Evolutionary conservation across 1,284 basidiomycete genomes (phyloP).

Genomic region (Clitocybe nebularis): DNA sequence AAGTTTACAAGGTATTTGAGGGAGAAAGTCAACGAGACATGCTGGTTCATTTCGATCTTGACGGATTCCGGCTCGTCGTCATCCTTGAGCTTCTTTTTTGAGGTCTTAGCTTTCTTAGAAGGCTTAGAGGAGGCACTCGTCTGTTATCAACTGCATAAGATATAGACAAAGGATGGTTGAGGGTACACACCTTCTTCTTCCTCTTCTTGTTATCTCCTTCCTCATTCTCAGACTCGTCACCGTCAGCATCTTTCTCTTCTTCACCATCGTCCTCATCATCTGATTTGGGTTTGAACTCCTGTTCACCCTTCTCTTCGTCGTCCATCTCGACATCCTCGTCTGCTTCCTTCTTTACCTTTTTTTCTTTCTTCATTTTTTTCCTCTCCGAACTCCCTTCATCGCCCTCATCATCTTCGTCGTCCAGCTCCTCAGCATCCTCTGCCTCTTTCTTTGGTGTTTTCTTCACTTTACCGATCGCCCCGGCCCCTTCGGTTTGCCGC

Average conservation of each 20-base stretch:
- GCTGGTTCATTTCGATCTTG: conserved; percentile 82
- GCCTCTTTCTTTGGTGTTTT: conserved; percentile 33
- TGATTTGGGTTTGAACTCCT: conserved; percentile 26
- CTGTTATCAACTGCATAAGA: conserved; percentile 6
- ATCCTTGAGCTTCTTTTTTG: conserved; percentile 46
- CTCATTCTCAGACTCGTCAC: conserved; percentile 25
- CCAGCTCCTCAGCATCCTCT: conserved; percentile 31
- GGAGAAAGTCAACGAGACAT: conserved; percentile 93
- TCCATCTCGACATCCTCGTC: conserved; percentile 52
- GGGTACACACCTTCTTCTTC: conserved; percentile 59
- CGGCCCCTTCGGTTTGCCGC: conserved; percentile 53
- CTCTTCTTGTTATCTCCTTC: conserved; percentile 35
- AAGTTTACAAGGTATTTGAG: conserved; percentile 98
- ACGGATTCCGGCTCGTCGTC: conserved; percentile 36
- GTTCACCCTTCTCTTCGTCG: conserved; percentile 54
- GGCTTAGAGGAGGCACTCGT: conserved; percentile 30
- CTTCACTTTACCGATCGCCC: conserved; percentile 19
- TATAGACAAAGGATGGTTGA: background rate
- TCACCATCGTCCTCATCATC: conserved; percentile 40
- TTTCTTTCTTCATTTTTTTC: conserved; percentile 42
- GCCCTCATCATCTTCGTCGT: conserved; percentile 38
- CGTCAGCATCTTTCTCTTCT: conserved; percentile 22
- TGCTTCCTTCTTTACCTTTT: conserved; percentile 41
- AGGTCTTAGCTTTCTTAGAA: conserved; percentile 43
- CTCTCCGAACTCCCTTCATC: conserved; percentile 45